Percentiles rank a stretch among this genome's conserved stretches.
Evolutionary conservation across 2,329 filamentous ascomycete species (phyloP).

Genomic region (Cryphonectria japonica): DNA sequence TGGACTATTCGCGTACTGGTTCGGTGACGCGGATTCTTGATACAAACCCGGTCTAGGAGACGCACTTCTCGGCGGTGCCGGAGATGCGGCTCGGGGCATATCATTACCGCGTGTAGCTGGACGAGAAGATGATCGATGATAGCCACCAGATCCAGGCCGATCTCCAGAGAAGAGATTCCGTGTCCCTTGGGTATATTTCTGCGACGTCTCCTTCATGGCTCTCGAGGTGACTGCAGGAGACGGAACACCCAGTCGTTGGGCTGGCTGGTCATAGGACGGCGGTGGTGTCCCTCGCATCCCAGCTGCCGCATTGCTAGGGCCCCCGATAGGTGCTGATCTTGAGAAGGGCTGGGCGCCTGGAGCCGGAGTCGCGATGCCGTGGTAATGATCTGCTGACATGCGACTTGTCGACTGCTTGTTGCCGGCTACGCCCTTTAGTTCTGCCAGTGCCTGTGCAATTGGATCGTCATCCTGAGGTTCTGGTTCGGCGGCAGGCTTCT

Average conservation of each 20-base stretch:
- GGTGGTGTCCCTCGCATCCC: constrained; percentile 77
- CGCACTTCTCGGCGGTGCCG: constrained; percentile 66
- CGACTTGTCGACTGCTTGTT: constrained; percentile 78
- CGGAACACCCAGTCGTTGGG: constrained; percentile 83
- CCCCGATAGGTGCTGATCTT: constrained; percentile 46
- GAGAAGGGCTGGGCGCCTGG: constrained; percentile 53
- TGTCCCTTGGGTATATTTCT: constrained; percentile 84
- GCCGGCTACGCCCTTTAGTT: constrained; percentile 80
- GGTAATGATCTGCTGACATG: constrained; percentile 95
- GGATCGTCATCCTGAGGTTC: constrained; percentile 73
- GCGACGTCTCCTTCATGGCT: constrained; percentile 93
- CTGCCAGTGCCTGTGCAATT: constrained; percentile 88
- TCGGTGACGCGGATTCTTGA: constrained; percentile 62
- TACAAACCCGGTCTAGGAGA: constrained; percentile 64
- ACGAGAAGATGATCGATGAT: constrained; percentile 52
- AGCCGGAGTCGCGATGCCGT: constrained; percentile 85
- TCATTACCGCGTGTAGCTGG: constrained; percentile 63
- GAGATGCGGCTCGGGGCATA: constrained; percentile 66
- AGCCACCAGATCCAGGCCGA: constrained; percentile 41
- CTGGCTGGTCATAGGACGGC: constrained; percentile 79
- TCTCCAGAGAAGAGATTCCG: constrained; percentile 69
- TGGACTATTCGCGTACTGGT: constrained; percentile 58
- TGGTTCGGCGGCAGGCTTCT: constrained; percentile 46
- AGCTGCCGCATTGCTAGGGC: constrained; percentile 51
- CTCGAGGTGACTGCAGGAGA: constrained; percentile 90